Conservation (phyloP, 352 stramenopile genomes). For the Sclerospora graminicola region DNA sequence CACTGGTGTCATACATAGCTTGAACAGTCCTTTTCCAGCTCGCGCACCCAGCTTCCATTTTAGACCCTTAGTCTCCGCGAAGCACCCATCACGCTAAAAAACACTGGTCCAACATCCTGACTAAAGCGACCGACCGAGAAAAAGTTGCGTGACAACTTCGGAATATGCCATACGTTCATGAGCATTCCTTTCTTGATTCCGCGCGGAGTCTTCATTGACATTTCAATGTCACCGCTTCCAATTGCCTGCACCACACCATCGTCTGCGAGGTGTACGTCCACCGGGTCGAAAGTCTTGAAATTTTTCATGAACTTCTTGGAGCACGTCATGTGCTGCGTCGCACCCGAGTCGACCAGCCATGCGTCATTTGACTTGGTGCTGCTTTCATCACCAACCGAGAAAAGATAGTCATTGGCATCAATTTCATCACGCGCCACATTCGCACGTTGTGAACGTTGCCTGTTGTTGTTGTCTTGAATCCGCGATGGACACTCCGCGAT, state of each 20-base stretch:
- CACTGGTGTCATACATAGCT: background rate
- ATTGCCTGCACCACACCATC: slow-evolving; percentile 10
- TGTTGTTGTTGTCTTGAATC: background rate
- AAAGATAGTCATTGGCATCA: slow-evolving; percentile 2
- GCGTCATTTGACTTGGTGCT: slow-evolving; percentile 3
- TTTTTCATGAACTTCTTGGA: slow-evolving; percentile 2
- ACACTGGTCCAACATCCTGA: background rate
- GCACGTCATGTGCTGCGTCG: slow-evolving; percentile 6
- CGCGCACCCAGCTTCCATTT: background rate
- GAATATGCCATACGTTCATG: background rate
- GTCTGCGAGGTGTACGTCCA: slow-evolving; percentile 11
- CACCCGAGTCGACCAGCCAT: slow-evolving; percentile 20
- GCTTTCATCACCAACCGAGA: slow-evolving; percentile 1
- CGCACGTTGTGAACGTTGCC: background rate
- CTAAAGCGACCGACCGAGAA: background rate
- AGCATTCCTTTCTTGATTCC: background rate
- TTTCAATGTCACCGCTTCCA: slow-evolving; percentile 9
- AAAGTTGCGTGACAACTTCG: too few relatives aligned
- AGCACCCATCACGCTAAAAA: background rate
- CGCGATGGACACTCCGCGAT: background rate
- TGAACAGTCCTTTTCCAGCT: background rate
- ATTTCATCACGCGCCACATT: background rate
- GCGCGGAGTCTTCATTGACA: slow-evolving; percentile 8
- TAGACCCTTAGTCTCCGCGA: background rate
- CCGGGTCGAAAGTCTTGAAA: slow-evolving; percentile 10